Conservation (phyloP, 2,329 filamentous ascomycete species). For the Knufia fluminis region DNA sequence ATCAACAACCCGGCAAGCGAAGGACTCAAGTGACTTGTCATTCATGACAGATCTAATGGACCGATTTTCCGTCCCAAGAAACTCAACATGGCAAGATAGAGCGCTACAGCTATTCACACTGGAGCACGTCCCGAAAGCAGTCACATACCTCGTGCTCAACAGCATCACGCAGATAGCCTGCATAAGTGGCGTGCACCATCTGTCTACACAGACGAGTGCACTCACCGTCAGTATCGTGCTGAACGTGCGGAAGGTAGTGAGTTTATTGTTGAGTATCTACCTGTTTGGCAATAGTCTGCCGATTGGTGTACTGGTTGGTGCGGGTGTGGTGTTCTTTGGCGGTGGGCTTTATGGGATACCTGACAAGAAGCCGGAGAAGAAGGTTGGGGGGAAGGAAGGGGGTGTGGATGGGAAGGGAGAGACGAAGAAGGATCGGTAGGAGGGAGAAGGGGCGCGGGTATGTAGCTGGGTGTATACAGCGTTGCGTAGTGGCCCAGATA, state of each 20-base stretch:
- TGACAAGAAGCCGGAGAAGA: background rate
- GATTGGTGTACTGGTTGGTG: constrained; percentile 67
- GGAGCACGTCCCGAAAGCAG: constrained; percentile 25
- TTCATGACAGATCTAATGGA: constrained; percentile 21
- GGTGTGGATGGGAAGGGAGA: background rate
- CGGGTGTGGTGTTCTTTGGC: constrained; percentile 76
- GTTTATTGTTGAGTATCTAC: constrained; percentile 82
- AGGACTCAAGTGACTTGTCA: constrained; percentile 13
- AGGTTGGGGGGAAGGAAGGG: background rate
- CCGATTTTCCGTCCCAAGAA: background rate
- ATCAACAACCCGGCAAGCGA: constrained; percentile 25
- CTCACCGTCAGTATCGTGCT: constrained; percentile 93
- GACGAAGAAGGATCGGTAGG: constrained; percentile 8
- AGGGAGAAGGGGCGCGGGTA: too few relatives aligned
- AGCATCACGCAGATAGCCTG: constrained; percentile 88
- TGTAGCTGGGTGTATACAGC: too few relatives aligned
- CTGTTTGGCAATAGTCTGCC: constrained; percentile 81
- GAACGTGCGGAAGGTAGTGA: constrained; percentile 89
- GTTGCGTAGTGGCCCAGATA: too few relatives aligned
- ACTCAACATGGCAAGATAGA: background rate
- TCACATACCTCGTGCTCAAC: constrained; percentile 35
- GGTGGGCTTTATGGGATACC: constrained; percentile 72
- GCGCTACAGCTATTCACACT: background rate
- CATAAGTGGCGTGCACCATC: constrained; percentile 90
- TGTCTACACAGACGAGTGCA: constrained; percentile 79